phyloP scores from a whole-genome alignment of 2,329 filamentous ascomycete species.

The Zymoseptoria ardabiliae region DNA sequence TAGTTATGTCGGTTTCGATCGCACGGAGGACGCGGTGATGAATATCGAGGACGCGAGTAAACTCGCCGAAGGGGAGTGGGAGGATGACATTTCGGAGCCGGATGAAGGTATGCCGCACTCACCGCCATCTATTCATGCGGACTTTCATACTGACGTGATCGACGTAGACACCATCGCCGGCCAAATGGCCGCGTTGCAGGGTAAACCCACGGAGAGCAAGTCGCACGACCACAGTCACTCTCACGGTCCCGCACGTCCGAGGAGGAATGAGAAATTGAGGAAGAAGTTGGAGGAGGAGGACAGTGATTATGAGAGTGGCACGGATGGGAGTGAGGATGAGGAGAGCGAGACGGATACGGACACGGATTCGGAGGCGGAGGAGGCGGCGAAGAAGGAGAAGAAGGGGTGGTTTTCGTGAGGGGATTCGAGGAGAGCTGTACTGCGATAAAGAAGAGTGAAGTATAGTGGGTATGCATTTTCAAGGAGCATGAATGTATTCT shows the following conservation, averaged over 20 bases:
- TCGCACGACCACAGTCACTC: not conserved
- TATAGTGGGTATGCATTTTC: not conserved
- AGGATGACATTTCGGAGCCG: conserved; percentile 95
- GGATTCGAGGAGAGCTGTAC: not conserved
- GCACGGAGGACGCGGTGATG: conserved; percentile 82
- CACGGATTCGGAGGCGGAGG: conserved; percentile 71
- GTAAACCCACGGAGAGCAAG: conserved; percentile 23
- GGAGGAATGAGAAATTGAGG: conserved; percentile 3
- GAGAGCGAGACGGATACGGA: conserved; percentile 53
- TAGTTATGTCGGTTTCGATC: conserved; percentile 90
- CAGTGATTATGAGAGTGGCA: conserved; percentile 33
- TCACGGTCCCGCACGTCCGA: no score
- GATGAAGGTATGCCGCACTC: conserved; percentile 73
- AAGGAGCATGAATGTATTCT: no score
- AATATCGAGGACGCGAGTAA: conserved; percentile 84
- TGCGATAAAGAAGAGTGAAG: not conserved
- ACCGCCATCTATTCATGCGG: not conserved
- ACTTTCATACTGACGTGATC: no score
- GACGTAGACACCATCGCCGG: conserved; percentile 31
- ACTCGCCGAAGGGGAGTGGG: conserved; percentile 59
- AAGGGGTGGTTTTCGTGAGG: conserved; percentile 7
- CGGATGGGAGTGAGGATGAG: conserved; percentile 32
- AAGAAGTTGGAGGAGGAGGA: conserved; percentile 27
- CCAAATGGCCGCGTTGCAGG: conserved; percentile 32
- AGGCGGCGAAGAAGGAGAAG: conserved; percentile 16